Evolutionary conservation across 352 stramenopile species (phyloP).

Genomic region (Aphanomyces astaci): DNA sequence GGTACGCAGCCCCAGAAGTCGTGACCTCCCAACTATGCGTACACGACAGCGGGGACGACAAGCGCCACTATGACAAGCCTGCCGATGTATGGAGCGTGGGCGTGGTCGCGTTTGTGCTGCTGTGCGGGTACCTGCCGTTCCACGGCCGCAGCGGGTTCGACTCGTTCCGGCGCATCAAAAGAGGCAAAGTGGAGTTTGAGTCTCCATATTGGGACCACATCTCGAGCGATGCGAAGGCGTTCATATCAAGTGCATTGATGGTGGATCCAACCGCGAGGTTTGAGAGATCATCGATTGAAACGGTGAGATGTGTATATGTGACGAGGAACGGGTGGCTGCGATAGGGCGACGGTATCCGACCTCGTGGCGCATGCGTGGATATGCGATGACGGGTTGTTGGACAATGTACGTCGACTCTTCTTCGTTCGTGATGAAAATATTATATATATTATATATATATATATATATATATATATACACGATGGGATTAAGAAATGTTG

Average conservation of each 20-base stretch:
- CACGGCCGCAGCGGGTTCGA: constrained; percentile 91
- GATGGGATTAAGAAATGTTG: not conserved
- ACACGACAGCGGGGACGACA: constrained; percentile 27
- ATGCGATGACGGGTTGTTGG: too few species aligned
- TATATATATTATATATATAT: too few species aligned
- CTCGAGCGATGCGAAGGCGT: constrained; percentile 80
- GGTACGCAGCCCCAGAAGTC: constrained; percentile 77
- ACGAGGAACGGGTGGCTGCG: not conserved
- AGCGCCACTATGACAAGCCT: constrained; percentile 69
- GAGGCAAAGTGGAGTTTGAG: constrained; percentile 81
- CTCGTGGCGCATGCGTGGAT: constrained; percentile 72
- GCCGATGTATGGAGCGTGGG: constrained; percentile 83
- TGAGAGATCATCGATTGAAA: constrained; percentile 12
- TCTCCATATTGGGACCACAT: constrained; percentile 86
- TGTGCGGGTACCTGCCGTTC: constrained; percentile 78
- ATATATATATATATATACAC: not conserved
- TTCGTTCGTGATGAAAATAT: too few species aligned
- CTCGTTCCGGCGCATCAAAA: constrained; percentile 87
- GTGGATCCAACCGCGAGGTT: constrained; percentile 68
- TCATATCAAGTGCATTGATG: constrained; percentile 78
- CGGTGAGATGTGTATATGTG: not conserved
- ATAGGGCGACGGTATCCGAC: constrained; percentile 39
- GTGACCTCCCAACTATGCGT: not conserved
- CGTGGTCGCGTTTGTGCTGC: constrained; percentile 85
- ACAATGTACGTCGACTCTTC: too few species aligned